Evolutionary conservation across 2,329 filamentous ascomycete species (phyloP).

Genomic region (Colletotrichum filicis): DNA sequence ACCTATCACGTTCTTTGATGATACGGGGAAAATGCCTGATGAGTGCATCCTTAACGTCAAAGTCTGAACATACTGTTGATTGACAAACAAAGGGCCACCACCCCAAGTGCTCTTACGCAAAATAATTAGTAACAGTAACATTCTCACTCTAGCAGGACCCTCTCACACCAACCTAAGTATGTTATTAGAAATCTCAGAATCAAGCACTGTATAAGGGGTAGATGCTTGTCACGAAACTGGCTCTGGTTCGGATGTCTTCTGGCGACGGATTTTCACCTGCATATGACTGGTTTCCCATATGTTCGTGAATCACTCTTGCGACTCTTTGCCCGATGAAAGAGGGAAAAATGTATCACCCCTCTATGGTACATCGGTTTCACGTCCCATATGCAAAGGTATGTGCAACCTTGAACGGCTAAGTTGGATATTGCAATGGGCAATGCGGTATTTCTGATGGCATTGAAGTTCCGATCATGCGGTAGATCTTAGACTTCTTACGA

Average conservation of each 20-base stretch:
- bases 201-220: not conserved
- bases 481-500: not conserved
- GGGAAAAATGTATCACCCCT: not conserved
- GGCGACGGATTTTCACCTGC: not conserved
- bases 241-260: no score
- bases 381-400: not conserved
- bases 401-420: not conserved
- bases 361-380: not conserved
- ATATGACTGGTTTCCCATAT: not conserved
- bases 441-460: not conserved
- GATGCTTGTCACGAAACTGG: not conserved
- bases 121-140: not conserved
- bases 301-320: not conserved
- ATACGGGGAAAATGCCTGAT: not conserved
- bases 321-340: not conserved
- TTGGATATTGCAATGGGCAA: not conserved
- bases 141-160: not conserved
- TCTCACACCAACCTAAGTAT: not conserved
- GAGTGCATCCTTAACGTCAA: not conserved
- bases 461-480: not conserved
- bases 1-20: not conserved
- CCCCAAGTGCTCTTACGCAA: not conserved
- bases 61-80: not conserved
- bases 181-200: fast-evolving
- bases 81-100: not conserved